A percentile compares a stretch with the other conserved stretches of the same genome.
These are phyloP conservation scores for Colletotrichum shisoi DNA, from an alignment of 2,329 filamentous ascomycete genomes.

Conservation along the genomic window DNA sequence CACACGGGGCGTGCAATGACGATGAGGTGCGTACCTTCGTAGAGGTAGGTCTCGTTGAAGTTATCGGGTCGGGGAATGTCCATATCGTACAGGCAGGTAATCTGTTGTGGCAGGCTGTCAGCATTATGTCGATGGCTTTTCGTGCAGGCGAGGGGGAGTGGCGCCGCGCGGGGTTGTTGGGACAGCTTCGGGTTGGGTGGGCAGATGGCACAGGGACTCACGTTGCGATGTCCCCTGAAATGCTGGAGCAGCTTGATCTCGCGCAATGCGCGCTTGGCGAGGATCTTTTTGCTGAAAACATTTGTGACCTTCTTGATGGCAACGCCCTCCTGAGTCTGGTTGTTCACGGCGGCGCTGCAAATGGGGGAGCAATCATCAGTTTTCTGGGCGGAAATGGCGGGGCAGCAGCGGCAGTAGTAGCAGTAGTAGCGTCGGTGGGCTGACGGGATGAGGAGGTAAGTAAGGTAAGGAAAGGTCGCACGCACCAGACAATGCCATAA, in stretches of 20 bases:
- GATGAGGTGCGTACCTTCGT: slow-evolving; percentile 76
- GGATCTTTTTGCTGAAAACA: slow-evolving; percentile 99
- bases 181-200: slow-evolving; percentile 1
- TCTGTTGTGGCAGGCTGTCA: slow-evolving; percentile 61
- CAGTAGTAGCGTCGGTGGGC: slow-evolving; percentile 19
- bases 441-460: slow-evolving; percentile 15
- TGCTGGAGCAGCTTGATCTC: slow-evolving; percentile 99
- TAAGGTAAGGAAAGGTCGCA: slow-evolving; percentile 29
- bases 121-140: slow-evolving; percentile 29
- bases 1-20: slow-evolving; percentile 10
- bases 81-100: slow-evolving; percentile 99
- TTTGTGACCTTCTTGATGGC: slow-evolving; percentile 99
- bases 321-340: slow-evolving; percentile 88
- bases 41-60: slow-evolving; percentile 99
- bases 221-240: slow-evolving; percentile 89
- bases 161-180: slow-evolving; percentile 19
- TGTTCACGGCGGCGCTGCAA: slow-evolving; percentile 86
- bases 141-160: slow-evolving; percentile 20
- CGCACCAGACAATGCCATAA: slow-evolving; percentile 97
- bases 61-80: slow-evolving; percentile 96
- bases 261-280: slow-evolving; percentile 95
- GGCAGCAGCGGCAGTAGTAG: slow-evolving; percentile 27
- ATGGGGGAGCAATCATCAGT: slow-evolving; percentile 27
- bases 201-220: slow-evolving; percentile 54
- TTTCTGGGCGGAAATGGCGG: slow-evolving; percentile 39